Conservation (phyloP, 768 basidiomycete species). For the Plicaturopsis crispa region DNA sequence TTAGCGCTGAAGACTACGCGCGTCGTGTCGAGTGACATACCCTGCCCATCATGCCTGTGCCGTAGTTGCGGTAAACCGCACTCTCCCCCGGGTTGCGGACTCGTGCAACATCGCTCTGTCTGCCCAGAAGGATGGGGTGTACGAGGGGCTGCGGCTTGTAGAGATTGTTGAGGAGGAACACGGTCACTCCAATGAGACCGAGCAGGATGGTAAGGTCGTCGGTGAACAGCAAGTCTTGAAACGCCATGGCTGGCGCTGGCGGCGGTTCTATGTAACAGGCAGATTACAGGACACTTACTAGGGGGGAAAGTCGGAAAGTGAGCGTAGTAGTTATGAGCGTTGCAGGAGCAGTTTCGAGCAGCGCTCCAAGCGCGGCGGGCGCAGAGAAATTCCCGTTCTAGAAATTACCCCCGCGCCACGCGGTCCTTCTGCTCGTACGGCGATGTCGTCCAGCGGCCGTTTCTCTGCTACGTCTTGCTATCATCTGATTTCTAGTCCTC, state of each 20-base stretch:
- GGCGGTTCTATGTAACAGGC: too few relatives aligned
- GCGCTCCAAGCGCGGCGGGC: too few relatives aligned
- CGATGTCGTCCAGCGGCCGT: too few relatives aligned
- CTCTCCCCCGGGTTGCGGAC: conserved; percentile 79
- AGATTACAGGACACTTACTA: too few relatives aligned
- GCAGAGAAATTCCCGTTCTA: too few relatives aligned
- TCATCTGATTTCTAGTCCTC: too few relatives aligned
- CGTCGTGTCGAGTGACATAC: conserved; percentile 31
- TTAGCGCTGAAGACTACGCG: neutral
- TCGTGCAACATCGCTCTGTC: conserved; percentile 84
- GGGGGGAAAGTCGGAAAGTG: too few relatives aligned
- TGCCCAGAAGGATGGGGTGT: conserved; percentile 87
- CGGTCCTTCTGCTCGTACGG: too few relatives aligned
- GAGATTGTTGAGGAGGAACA: conserved; percentile 70
- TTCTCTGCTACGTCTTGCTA: too few relatives aligned
- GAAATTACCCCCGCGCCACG: too few relatives aligned
- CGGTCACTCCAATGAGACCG: conserved; percentile 65
- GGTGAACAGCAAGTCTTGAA: conserved; percentile 55
- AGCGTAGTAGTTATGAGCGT: too few relatives aligned
- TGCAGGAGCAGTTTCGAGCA: too few relatives aligned
- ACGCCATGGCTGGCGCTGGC: conserved; percentile 16
- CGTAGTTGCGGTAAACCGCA: conserved; percentile 86
- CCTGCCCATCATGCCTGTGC: conserved; percentile 75
- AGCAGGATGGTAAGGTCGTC: conserved; percentile 78
- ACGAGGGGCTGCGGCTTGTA: conserved; percentile 82